Base-by-base conservation (phyloP, 345 rosid species). In the Cardamine chenopodiifolia region DNA sequence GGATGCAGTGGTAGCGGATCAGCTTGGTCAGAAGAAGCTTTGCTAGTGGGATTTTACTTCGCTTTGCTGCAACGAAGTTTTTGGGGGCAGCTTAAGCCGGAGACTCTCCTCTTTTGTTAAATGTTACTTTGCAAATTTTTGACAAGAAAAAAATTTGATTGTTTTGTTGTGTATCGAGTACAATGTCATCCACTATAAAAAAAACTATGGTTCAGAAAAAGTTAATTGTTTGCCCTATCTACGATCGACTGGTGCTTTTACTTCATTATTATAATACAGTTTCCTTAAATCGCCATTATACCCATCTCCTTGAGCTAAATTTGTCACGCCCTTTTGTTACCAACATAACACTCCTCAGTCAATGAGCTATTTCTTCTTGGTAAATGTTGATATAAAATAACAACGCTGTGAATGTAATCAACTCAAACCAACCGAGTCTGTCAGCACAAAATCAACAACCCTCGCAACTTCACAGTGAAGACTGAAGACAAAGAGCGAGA, bases 1-100 rank as follows among this genome's bases (percentile, higher is more conserved):
- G 57, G 96, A 87, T 3, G 47, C 47, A n/a, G 42, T 60, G 68
- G 18, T 71, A 25, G 73, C 14, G 4, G 68, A 77, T 56, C 66
- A 63, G 67, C 56, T 63, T 56, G 62, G 62, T 48, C 68, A 67
- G 52, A 78, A 78, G 73, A 72, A 78, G 77, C 81, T 78, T 32
- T 78, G 77, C 53, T 72, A 26, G 53, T n/a, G 50, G 18, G 15
- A 8, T 29, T 26, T 56, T 10, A 17, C 22, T 57, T 71, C 50
- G 66, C 70, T 78, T 66, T 58, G 73, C 77, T 78, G 81, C 81
- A 50, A 45, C 64, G 49, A 31, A 40, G 63, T 58, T 78, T 67
- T 72, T 31, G 55, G 73, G 68, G 45, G 73, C 64, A 78, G 81
- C 68, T 60, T 72, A 69, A 64, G 81, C 72, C 32, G 37, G 65